A percentile compares a stretch with the other conserved stretches of the same genome.
phyloP scores from a whole-genome alignment of 2,329 filamentous ascomycete genomes.

The Metarhizium sp. region DNA sequence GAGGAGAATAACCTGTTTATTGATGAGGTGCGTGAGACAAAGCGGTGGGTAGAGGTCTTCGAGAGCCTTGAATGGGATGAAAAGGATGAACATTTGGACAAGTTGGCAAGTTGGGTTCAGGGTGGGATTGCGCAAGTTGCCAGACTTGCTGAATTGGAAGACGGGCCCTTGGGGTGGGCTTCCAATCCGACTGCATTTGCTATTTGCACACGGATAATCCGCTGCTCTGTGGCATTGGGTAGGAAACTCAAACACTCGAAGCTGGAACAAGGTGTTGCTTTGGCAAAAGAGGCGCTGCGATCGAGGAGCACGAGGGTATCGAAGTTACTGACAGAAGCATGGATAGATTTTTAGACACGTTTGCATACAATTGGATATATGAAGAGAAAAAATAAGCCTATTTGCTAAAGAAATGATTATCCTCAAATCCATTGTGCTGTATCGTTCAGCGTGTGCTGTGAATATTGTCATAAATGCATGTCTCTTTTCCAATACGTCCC shows the following conservation, averaged over 20 bases:
- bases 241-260: conserved; percentile 1
- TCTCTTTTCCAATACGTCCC: neutral
- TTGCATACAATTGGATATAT: neutral
- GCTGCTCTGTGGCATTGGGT: conserved; percentile 26
- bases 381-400: neutral
- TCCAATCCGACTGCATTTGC: conserved; percentile 60
- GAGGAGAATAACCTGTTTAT: conserved; percentile 95
- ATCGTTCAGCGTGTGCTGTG: neutral
- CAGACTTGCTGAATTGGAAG: conserved; percentile 26
- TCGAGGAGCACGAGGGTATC: conserved; percentile 14
- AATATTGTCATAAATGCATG: neutral
- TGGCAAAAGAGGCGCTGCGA: conserved; percentile 3
- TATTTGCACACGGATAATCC: conserved; percentile 41
- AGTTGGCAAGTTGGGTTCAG: conserved; percentile 37
- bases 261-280: conserved; percentile 8
- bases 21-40: conserved; percentile 67
- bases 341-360: neutral
- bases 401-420: neutral
- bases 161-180: conserved; percentile 65
- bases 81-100: conserved; percentile 13
- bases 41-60: conserved; percentile 55
- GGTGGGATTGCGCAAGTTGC: conserved; percentile 38
- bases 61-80: conserved; percentile 12
- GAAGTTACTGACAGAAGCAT: conserved; percentile 15
- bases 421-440: neutral